A percentile compares a stretch with the other conserved stretches of the same genome.
phyloP scores from a whole-genome alignment of 108 stramenopile genomes.

The Discostella stelligeroides region DNA sequence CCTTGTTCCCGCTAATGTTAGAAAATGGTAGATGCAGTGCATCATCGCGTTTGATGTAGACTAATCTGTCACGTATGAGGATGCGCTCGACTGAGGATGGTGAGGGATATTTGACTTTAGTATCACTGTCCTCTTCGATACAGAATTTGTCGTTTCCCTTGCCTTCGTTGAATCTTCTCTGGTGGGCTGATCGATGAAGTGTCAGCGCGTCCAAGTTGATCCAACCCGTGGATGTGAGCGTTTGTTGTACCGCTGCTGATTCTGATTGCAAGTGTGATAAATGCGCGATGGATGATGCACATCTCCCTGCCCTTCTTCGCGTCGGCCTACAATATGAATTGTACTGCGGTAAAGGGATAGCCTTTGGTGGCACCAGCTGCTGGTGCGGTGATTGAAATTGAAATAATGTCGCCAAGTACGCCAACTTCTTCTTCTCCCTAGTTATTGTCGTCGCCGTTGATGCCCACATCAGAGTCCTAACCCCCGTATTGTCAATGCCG shows the following conservation, averaged over 20 bases:
- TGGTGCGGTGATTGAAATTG: neutral
- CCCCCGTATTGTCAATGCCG: constrained; percentile 1
- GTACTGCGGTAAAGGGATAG: neutral
- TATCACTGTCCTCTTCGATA: constrained; percentile 12
- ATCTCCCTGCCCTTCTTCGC: neutral
- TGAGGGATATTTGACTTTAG: constrained; percentile 20
- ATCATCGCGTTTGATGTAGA: constrained; percentile 83
- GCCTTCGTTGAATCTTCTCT: neutral
- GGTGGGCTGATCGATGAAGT: neutral
- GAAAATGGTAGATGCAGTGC: constrained; percentile 62
- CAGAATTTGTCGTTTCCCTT: neutral
- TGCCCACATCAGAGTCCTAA: neutral
- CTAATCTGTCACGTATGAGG: constrained; percentile 58
- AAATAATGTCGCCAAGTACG: neutral
- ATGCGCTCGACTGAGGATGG: constrained; percentile 70
- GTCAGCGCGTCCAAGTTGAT: constrained; percentile 20
- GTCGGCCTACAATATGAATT: neutral
- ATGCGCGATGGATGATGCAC: neutral
- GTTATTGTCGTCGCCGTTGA: neutral
- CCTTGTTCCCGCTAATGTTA: constrained; percentile 85
- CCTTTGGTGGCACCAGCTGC: neutral
- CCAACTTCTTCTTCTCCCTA: neutral
- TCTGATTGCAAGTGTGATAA: too few relatives aligned
- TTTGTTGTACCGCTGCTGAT: constrained; percentile 1
- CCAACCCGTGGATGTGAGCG: constrained; percentile 16